Evolutionary conservation across 306 rosid genomes (phyloP), one percentile per base, ranked within the genome.

Genomic region (Echinosophora koreensis): DNA sequence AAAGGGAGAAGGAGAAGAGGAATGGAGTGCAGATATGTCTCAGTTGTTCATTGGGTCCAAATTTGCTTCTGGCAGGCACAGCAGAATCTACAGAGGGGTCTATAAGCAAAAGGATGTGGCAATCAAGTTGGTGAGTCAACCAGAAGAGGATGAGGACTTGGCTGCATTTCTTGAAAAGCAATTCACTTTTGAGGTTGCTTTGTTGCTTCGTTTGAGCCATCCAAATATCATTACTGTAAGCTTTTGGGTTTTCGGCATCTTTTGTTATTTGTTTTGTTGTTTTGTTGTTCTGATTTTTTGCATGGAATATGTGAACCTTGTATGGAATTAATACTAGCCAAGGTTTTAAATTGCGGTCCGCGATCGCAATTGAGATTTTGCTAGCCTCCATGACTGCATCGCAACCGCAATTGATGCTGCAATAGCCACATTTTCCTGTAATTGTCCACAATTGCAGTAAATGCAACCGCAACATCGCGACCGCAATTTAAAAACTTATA

Each of bases 21-120:
- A 96, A 65, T 96, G 99, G 97, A 89, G 99, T 66, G 98, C 99
- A 2, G 99, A 95, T 27, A 86, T 95, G 94, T 96, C 99, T 6
- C 91, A 90, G 78, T 77, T 96, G 83, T 78, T 84, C 64, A 85
- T 96, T 76, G 99, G 98, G 13, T 79, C 85, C 16, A 96, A 87
- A 54, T 91, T 92, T 81, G 98, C 99, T 10, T 84, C 90, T 8
- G 99, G 97, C 0, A 90, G 93, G 3, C 98, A 95, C 27, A 95
- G 99, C 67, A 84, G 97, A 87, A 89, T 95, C 78, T 95, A 95
- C 78, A 92, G 92, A 84, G 99, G 99, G 0, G 75, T 89, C 4
- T 95, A 95, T 50, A 95, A 91, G 74, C 87, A 89, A 17, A 87
- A 13, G 4, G 92, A 95, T 70, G 99, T 95, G 65, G 99, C 99